Percentiles rank a stretch among this genome's conserved stretches.
Conservation (phyloP, 768 basidiomycete species). For the Suillus alpinus region DNA sequence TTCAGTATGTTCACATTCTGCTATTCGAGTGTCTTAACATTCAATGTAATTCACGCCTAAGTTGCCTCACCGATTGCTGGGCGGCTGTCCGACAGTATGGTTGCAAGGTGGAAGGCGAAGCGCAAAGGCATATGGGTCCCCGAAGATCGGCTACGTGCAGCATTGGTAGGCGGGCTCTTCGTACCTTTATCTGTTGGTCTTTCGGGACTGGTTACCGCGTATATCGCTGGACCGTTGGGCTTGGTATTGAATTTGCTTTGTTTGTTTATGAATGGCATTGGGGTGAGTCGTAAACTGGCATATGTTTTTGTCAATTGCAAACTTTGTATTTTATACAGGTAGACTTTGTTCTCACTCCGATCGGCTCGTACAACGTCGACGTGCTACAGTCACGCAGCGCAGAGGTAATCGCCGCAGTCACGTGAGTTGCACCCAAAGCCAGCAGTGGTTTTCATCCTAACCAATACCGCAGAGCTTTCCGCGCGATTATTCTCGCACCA, state of each 20-base stretch:
- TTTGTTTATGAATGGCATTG: slow-evolving; percentile 57
- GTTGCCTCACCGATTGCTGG: slow-evolving; percentile 59
- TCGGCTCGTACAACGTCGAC: slow-evolving; percentile 56
- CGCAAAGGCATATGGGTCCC: slow-evolving; percentile 24
- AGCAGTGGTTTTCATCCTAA: not conserved
- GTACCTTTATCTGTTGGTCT: slow-evolving; percentile 48
- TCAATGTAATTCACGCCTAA: slow-evolving; percentile 15
- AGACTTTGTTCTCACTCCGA: slow-evolving; percentile 52
- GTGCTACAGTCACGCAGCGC: slow-evolving; percentile 57
- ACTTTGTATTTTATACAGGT: slow-evolving; percentile 30
- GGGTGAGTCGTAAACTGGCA: slow-evolving; percentile 36
- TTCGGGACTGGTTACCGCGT: slow-evolving; percentile 45
- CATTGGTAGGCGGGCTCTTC: slow-evolving; percentile 38
- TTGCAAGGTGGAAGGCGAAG: slow-evolving; percentile 42
- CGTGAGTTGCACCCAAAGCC: slow-evolving; percentile 33
- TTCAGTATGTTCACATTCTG: slow-evolving; percentile 39
- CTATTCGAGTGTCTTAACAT: not conserved
- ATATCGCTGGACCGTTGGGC: slow-evolving; percentile 44
- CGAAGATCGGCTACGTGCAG: slow-evolving; percentile 32
- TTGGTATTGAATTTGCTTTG: slow-evolving; percentile 46
- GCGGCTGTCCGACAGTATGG: slow-evolving; percentile 48
- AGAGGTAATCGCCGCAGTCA: slow-evolving; percentile 53
- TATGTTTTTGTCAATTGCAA: not conserved
- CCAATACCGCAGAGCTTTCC: slow-evolving; percentile 40
- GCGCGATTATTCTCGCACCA: slow-evolving; percentile 42